These are phyloP conservation scores for Eremochloa ophiuroides DNA, from an alignment of 176 grass and related monocot species.

Conservation along the genomic window DNA sequence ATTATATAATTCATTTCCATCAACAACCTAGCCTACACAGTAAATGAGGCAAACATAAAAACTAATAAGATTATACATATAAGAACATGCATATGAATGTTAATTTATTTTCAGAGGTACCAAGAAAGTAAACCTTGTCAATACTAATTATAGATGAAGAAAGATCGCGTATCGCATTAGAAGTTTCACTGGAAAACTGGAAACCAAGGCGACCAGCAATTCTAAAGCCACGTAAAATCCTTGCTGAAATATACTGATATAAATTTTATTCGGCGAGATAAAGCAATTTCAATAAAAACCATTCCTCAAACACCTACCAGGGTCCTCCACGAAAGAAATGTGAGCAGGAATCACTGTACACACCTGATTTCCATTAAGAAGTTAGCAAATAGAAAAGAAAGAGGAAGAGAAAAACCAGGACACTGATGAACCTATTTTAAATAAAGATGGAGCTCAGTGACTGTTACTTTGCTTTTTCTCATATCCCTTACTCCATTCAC, in stretches of 20 bases:
- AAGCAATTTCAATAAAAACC: conserved; percentile 10
- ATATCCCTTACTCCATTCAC: conserved; percentile 84
- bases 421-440: conserved; percentile 13
- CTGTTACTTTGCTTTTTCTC: conserved; percentile 65
- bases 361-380: conserved; percentile 53
- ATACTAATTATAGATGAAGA: conserved; percentile 59
- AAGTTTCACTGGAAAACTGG: conserved; percentile 69
- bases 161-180: conserved; percentile 51
- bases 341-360: conserved; percentile 62
- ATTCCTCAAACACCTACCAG: conserved; percentile 56
- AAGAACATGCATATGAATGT: neutral
- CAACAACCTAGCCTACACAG: conserved; percentile 55
- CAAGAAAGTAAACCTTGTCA: conserved; percentile 40
- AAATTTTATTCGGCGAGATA: neutral
- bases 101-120: conserved; percentile 9
- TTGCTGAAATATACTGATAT: conserved; percentile 58
- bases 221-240: conserved; percentile 94
- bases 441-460: conserved; percentile 22
- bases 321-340: conserved; percentile 79
- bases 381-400: conserved; percentile 20
- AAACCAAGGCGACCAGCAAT: conserved; percentile 85
- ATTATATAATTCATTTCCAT: conserved; percentile 90
- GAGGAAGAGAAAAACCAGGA: conserved; percentile 9
- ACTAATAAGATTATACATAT: no score
- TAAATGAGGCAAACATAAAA: conserved; percentile 16